These are phyloP conservation scores for Cystofilobasidium ferigula DNA, from an alignment of 768 basidiomycete species.

Conservation along the genomic window DNA sequence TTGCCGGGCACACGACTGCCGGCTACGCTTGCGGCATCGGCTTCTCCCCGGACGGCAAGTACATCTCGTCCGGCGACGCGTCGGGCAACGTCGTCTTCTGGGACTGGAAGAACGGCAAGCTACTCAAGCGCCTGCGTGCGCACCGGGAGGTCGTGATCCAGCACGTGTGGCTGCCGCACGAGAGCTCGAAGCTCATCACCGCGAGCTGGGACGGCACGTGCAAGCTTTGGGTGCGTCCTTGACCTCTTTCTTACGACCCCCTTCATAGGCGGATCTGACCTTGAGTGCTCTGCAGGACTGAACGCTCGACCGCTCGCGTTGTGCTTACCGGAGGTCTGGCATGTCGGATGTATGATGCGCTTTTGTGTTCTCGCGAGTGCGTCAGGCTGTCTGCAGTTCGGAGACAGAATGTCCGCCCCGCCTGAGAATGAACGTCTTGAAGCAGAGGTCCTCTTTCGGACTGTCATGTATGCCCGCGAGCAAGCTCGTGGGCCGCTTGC, in stretches of 20 bases:
- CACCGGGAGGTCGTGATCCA: constrained; percentile 95
- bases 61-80: constrained; percentile 93
- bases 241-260: neutral
- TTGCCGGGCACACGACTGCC: constrained; percentile 90
- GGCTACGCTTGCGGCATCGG: constrained; percentile 96
- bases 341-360: too few relatives aligned
- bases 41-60: constrained; percentile 96
- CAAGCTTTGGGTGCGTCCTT: constrained; percentile 68
- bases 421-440: too few relatives aligned
- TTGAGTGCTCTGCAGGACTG: too few relatives aligned
- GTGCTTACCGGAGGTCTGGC: too few relatives aligned
- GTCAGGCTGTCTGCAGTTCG: too few relatives aligned
- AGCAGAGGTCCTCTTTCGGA: too few relatives aligned
- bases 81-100: constrained; percentile 93
- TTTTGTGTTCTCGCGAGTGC: too few relatives aligned
- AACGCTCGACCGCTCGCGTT: too few relatives aligned
- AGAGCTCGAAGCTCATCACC: constrained; percentile 90
- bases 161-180: constrained; percentile 96
- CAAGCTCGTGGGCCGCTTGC: too few relatives aligned
- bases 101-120: constrained; percentile 98
- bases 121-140: constrained; percentile 76
- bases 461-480: too few relatives aligned
- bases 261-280: too few relatives aligned
- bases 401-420: too few relatives aligned
- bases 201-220: constrained; percentile 97